Conservation (phyloP, 805 yeast species). For the Pichia paraexigua region DNA sequence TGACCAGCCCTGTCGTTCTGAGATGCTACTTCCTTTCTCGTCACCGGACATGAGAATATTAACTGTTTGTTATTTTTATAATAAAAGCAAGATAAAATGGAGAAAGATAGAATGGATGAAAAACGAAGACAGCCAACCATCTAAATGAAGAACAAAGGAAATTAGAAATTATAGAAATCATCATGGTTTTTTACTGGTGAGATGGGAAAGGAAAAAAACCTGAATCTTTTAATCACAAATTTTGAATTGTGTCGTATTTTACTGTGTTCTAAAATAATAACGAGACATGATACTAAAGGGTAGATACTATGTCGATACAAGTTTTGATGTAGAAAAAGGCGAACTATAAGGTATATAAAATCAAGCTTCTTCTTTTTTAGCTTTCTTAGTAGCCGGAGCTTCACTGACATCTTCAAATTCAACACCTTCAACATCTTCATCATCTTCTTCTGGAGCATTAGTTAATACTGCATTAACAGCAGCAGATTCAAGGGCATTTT, state of each 20-base stretch:
- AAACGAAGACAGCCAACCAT: too few relatives aligned
- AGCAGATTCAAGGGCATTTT: not conserved
- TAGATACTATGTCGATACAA: not conserved
- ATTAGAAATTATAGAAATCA: not conserved
- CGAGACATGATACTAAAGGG: not conserved
- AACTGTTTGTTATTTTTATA: not conserved
- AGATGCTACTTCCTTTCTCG: not conserved
- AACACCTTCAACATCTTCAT: slow-evolving; percentile 15
- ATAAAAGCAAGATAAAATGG: not conserved
- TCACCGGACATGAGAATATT: not conserved
- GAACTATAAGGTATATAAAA: not conserved
- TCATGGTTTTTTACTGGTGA: too few relatives aligned
- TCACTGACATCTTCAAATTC: slow-evolving; percentile 17
- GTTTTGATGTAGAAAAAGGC: not conserved
- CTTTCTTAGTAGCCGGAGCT: slow-evolving; percentile 8
- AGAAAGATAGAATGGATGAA: not conserved
- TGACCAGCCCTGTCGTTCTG: not conserved
- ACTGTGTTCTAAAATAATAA: too few relatives aligned
- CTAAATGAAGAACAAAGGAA: not conserved
- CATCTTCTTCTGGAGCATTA: slow-evolving; percentile 8
- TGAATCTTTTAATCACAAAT: too few relatives aligned
- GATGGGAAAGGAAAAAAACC: too few relatives aligned
- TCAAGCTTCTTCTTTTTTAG: slow-evolving; percentile 1
- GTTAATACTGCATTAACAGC: not conserved
- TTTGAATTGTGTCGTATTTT: too few relatives aligned